Evolutionary conservation across 805 yeast species (phyloP), one percentile per base, ranked within the genome.

Genomic region (Metschnikowia noctiluminum): DNA sequence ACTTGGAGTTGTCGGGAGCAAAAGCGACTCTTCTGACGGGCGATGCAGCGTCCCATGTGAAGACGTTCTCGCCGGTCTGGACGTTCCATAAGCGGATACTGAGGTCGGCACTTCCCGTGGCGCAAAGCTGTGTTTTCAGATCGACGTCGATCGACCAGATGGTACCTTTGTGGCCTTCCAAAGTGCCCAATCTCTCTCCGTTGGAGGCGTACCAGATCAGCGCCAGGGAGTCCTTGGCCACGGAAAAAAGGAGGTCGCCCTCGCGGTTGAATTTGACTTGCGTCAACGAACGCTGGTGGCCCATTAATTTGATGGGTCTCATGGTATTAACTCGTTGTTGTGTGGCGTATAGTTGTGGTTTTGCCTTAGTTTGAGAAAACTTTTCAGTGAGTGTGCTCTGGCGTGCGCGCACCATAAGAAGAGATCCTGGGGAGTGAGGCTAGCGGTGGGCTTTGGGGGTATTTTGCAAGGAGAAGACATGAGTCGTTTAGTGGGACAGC

Each of bases 261-360:
- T 95, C 98, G 54, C 82, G 79, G 80, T 94, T 94, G 76, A 84
- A 94, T 67, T 88, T 92, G 60, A 94, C 91, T 77, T 94, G 98
- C 42, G 98, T 91, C 61, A 94, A 76, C 57, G 98, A 89, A 81
- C 99, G 96, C 75, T 89, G 96, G 73, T 94, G 99, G 52, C 98
- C 98, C 79, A 87, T 87, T 62, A 86, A 74, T 76, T 83, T 73
- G 66, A 73, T 68, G 45, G 78, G 78, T 68, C 77, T 72, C 78
- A 73, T 73, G 42, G 38, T 52, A n/a, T n/a, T n/a, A n/a, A n/a
- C n/a, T n/a, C n/a, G n/a, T n/a, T n/a, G n/a, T n/a, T n/a, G n/a
- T n/a, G n/a, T n/a, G n/a, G n/a, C n/a, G n/a, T n/a, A n/a, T n/a
- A n/a, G n/a, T n/a, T n/a, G n/a, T n/a, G n/a, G n/a, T n/a, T n/a